Base-by-base conservation (phyloP, 2,329 filamentous ascomycete species). In the Phaeosphaeriaceae sp. region DNA sequence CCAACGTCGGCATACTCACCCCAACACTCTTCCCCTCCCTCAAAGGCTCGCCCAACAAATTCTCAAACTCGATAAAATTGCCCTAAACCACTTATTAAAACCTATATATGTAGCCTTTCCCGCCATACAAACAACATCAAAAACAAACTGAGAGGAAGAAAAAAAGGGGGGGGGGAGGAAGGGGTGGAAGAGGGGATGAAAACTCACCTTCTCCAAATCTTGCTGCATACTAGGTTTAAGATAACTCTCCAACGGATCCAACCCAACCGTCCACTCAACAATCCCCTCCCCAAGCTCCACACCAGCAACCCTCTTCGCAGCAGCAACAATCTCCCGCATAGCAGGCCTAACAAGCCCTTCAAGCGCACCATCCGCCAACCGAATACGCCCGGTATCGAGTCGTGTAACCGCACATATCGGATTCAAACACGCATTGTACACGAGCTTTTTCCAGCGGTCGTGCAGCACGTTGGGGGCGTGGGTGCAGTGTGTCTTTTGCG, bases 11-110 rank as follows among this genome's bases (percentile, higher is more conserved):
- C 68, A 79, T 79, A 1, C 70, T 49, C 2, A 85, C 80, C 1
- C 81, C 81, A 0, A 72, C 64, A 26, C 62, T 64, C 54, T 76
- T 75, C 0, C 77, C 83, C 56, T 81, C 81, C 2, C 79, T 69
- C 37, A 85, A 51, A n/a, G 82, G 81, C 68, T 84, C 82, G 1
- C 82, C 82, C 3, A 84, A 65, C 29, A 85, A 75, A 52, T 79
- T 82, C 61, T 85, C 81, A 39, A 78, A 76, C 63, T 86, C 83
- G 50, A 82, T 79, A 43, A 76, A 80, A 58, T 83, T 83, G 13
- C 81, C 78, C 77, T 77, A 26, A 37, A 4, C n/a, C n/a, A n/a
- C n/a, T n/a, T n/a, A n/a, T n/a, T n/a, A n/a, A n/a, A n/a, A n/a
- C n/a, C n/a, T n/a, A n/a, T n/a, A n/a, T n/a, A n/a, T n/a, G n/a